These are phyloP conservation scores for Corymbia maculata DNA, from an alignment of 345 rosid genomes.

Conservation along the genomic window DNA sequence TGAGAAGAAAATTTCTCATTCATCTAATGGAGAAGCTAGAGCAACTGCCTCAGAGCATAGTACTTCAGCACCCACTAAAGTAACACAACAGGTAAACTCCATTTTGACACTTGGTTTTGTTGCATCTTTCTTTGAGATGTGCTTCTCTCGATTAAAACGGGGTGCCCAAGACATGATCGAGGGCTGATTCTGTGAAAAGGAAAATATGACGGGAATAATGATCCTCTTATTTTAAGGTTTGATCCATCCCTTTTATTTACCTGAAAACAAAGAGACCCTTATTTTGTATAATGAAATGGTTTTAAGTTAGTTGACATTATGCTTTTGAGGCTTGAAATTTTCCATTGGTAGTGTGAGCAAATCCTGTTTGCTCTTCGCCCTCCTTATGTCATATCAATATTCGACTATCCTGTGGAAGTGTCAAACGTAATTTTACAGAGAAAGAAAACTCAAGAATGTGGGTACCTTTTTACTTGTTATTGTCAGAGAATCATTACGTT, in stretches of 20 bases:
- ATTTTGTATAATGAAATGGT: background rate
- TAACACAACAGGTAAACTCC: slow-evolving; percentile 20
- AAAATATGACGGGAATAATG: background rate
- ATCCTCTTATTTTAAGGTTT: background rate
- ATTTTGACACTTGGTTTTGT: background rate
- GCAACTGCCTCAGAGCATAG: slow-evolving; percentile 7
- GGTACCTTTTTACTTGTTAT: background rate
- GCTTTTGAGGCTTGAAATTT: background rate
- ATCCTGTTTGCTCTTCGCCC: background rate
- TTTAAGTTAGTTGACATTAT: background rate
- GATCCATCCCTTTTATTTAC: background rate
- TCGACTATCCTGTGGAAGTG: background rate
- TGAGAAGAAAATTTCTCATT: slow-evolving; percentile 16
- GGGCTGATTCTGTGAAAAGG: background rate
- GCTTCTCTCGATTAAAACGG: background rate
- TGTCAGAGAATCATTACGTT: background rate
- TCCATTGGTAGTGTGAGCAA: background rate
- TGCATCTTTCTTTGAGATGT: background rate
- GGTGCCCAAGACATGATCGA: background rate
- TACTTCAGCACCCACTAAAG: slow-evolving; percentile 3
- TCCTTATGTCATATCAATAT: background rate
- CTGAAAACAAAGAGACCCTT: background rate
- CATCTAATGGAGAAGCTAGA: background rate
- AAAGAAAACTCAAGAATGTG: background rate
- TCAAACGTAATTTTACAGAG: background rate